Evolutionary conservation across 1,284 basidiomycete species (phyloP), one percentile per base, ranked within the genome.

Genomic region (Ceratobasidium sp.): DNA sequence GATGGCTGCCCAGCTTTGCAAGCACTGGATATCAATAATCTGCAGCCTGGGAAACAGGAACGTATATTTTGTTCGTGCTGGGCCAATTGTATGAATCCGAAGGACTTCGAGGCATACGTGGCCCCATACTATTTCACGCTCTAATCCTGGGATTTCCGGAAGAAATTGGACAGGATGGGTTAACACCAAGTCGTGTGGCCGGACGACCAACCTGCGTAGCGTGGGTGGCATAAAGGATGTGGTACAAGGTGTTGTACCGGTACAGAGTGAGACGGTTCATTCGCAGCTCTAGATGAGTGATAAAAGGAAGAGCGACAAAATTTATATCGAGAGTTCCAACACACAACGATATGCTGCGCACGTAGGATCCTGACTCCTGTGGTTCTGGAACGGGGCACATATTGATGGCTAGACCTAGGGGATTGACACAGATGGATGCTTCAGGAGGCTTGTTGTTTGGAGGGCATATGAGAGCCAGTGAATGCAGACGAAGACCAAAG

Each of bases 211-310:
- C 13, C 34, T 62, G 37, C 59, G 59, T n/a, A 62, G 24, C 9
- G 14, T 19, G 37, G 59, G 59, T 29, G 6, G 31, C 24, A 34
- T 29, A 39, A 22, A 62, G 27, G 24, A 43, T 22, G 59, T 62
- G 37, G 24, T 41, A 19, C 34, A 62, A 22, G 34, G 37, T 24
- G 39, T 62, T 39, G 14, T 4, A n/a, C 43, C 43, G 59, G 16
- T 31, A 43, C 7, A 39, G n/a, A 6, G 27, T 22, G 16, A 41
- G 37, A 14, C 22, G 7, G 24, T 62, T 62, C 8, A 43, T 16
- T 6, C 9, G 43, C 4, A 43, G 59, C 19, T 62, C 59, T 13
- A 62, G 37, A 27, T 62, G 59, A 5, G 59, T 62, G 16, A 62
- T 43, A 22, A n/a, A 34, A 24, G 59, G 14, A 13, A 62, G 19